Conservation (phyloP, 2,329 filamentous ascomycete species). For the Ceratocystis lukuohia region DNA sequence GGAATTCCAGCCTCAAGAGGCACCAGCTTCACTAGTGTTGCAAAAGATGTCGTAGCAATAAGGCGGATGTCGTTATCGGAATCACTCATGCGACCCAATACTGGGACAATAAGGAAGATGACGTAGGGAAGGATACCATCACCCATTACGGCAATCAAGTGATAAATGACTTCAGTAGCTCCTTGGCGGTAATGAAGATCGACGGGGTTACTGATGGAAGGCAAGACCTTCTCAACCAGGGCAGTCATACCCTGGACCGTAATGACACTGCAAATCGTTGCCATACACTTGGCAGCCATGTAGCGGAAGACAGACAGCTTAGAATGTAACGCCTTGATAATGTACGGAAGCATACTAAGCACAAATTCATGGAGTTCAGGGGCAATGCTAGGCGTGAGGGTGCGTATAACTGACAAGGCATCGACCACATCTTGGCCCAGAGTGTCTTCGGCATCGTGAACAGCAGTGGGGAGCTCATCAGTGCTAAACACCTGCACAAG, state of each 20-base stretch:
- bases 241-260: slow-evolving; percentile 92
- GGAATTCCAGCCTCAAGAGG: slow-evolving; percentile 94
- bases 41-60: slow-evolving; percentile 91
- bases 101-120: slow-evolving; percentile 95
- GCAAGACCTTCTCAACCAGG: slow-evolving; percentile 81
- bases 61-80: slow-evolving; percentile 91
- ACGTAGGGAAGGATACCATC: slow-evolving; percentile 92
- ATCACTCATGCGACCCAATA: slow-evolving; percentile 95
- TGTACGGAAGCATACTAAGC: slow-evolving; percentile 66
- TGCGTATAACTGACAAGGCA: slow-evolving; percentile 81
- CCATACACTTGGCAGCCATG: slow-evolving; percentile 92
- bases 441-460: slow-evolving; percentile 57
- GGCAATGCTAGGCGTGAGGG: slow-evolving; percentile 82
- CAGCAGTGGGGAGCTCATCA: slow-evolving; percentile 52
- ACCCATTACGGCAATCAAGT: slow-evolving; percentile 96
- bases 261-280: slow-evolving; percentile 93
- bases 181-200: slow-evolving; percentile 85
- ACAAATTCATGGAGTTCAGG: slow-evolving; percentile 63
- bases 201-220: slow-evolving; percentile 78
- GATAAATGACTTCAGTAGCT: slow-evolving; percentile 88
- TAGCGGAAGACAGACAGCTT: slow-evolving; percentile 86
- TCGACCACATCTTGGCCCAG: slow-evolving; percentile 90
- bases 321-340: slow-evolving; percentile 79
- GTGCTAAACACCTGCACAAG: slow-evolving; percentile 60
- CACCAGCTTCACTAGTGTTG: slow-evolving; percentile 90